Conservation (phyloP, 371 early-diverging fungal genomes). For the Capillidium heterosporum region DNA sequence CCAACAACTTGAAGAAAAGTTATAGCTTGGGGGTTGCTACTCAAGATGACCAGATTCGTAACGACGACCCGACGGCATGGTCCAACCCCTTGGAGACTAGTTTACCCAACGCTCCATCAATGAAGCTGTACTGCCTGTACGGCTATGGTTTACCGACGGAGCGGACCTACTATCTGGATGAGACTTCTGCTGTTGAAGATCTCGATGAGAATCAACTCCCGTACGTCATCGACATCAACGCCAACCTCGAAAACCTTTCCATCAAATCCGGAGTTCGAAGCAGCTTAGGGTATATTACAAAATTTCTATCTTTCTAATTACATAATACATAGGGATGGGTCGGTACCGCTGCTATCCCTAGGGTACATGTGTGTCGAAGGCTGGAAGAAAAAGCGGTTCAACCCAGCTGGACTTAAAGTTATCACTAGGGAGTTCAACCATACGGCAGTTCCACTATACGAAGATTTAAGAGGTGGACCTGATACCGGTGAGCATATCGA, state of each 20-base stretch:
- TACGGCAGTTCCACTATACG: slow-evolving; percentile 23
- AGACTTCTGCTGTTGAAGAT: slow-evolving; percentile 11
- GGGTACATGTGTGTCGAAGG: slow-evolving; percentile 88
- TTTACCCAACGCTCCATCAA: slow-evolving; percentile 59
- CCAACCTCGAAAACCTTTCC: slow-evolving; percentile 1
- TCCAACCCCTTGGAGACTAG: slow-evolving; percentile 67
- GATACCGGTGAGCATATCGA: slow-evolving; percentile 79
- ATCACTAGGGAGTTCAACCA: slow-evolving; percentile 64
- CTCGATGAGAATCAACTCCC: slow-evolving; percentile 12
- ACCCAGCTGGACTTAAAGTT: slow-evolving; percentile 59
- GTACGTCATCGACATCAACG: slow-evolving; percentile 13
- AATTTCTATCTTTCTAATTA: too few species aligned
- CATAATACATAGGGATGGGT: slow-evolving; percentile 55
- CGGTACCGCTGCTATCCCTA: slow-evolving; percentile 72
- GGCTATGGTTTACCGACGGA: slow-evolving; percentile 67
- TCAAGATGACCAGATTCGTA: slow-evolving; percentile 10
- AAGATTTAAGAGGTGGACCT: slow-evolving; percentile 61
- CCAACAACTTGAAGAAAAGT: slow-evolving; percentile 24
- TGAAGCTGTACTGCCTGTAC: slow-evolving; percentile 70
- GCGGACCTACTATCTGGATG: slow-evolving; percentile 50
- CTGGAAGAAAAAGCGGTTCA: slow-evolving; percentile 69
- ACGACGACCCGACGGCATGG: slow-evolving; percentile 48
- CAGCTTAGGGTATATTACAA: not conserved
- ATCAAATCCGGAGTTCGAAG: not conserved
- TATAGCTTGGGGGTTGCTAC: slow-evolving; percentile 48